Percentiles rank a stretch among this genome's conserved stretches.
phyloP scores from a whole-genome alignment of 2,329 filamentous ascomycete species.

The Fragosphaeria purpurea region DNA sequence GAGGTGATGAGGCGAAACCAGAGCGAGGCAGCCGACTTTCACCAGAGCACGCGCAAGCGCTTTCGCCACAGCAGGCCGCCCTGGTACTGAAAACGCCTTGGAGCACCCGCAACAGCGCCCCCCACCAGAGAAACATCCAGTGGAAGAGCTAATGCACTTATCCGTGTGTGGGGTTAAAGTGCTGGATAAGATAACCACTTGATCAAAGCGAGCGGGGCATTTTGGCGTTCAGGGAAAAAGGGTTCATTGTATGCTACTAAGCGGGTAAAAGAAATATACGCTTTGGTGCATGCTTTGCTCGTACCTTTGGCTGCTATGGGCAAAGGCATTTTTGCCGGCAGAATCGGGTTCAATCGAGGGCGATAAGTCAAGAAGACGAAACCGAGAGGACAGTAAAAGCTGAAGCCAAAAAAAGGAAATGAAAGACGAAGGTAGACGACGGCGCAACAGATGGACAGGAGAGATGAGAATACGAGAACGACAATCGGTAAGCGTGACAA shows the following conservation, averaged over 20 bases:
- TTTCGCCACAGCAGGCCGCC: not conserved
- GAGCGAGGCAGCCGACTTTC: not conserved
- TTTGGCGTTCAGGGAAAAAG: not conserved
- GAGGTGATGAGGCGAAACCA: too few relatives aligned
- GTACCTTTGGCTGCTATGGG: conserved; percentile 29
- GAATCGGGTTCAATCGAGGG: not conserved
- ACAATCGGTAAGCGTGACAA: not conserved
- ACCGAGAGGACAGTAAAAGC: not conserved
- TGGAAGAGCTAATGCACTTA: conserved; percentile 2
- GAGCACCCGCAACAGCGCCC: too few relatives aligned
- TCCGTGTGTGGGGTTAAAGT: not conserved
- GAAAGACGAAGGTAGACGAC: not conserved
- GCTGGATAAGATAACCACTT: not conserved
- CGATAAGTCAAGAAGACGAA: not conserved
- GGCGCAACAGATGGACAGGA: not conserved
- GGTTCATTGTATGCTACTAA: not conserved
- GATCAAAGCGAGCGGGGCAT: not conserved
- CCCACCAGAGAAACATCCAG: too few relatives aligned
- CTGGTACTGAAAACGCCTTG: too few relatives aligned
- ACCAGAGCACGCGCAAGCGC: not conserved
- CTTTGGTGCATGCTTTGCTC: too few relatives aligned
- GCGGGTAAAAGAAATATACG: not conserved
- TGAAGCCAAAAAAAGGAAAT: not conserved
- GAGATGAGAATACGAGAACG: not conserved
- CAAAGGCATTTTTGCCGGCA: conserved; percentile 23